Base-by-base conservation (phyloP, 2,329 filamentous ascomycete genomes). In the Helminthosporium solani region DNA sequence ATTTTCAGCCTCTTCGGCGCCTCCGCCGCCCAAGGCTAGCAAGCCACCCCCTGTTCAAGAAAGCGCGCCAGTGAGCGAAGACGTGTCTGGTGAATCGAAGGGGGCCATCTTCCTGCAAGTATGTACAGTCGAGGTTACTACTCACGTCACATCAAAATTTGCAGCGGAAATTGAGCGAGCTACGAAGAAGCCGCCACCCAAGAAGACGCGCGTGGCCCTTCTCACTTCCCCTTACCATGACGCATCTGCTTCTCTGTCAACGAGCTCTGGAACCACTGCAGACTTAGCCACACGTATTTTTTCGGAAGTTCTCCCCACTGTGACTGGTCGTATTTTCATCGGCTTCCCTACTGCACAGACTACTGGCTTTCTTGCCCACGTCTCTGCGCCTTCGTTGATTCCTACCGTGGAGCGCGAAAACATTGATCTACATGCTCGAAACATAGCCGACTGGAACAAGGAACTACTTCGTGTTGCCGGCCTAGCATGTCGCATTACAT, bases 331-430 rank as follows among this genome's bases (percentile, higher is more conserved):
- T 42, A 88, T 99, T 44, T 99, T 97, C 63, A 99, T 99, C 62
- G 94, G 94, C 0, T 99, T 99, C 64, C 92, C 94, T 2, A 99
- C 94, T 1, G 91, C 92, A 57, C 94, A 99, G 73, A 99, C 94
- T 0, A 99, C 95, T 0, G 94, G 92, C 44, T 84, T 92, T 21
- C 88, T 92, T 14, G 87, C 95, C 66, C 94, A 99, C 68, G 87
- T 99, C 23, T 97, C 92, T 11, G 94, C 94, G 0, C 94, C 91
- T 1, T 96, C 92, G 0, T 85, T 99, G 12, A 99, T 99, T 46
- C 94, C 94, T 0, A 99, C 94, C 0, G 95, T 99, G 2, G 94
- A 99, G 70, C 84, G 94, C 64, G 94, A 99, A 67, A 94, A 90
- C 43, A 96, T 99, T 47, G 94, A 99, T 69, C 78, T 99, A 52